Evolutionary conservation across 176 grass and related monocot genomes (phyloP).

Genomic region (Coix lacrymajobi): DNA sequence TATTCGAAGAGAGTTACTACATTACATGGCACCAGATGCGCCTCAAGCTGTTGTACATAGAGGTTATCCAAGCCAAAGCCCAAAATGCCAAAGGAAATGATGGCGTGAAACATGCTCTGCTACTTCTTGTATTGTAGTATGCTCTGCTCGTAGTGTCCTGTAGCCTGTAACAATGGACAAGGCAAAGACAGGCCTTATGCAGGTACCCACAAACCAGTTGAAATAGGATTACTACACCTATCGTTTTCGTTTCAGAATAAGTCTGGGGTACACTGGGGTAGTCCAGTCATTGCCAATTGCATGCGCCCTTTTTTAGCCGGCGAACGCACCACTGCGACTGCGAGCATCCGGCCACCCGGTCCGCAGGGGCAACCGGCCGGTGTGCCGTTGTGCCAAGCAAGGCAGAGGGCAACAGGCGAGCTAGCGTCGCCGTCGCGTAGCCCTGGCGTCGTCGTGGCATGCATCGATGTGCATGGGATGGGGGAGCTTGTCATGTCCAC

Average conservation of each 20-base stretch:
- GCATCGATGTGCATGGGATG: not conserved
- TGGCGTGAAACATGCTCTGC: not conserved
- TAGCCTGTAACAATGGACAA: not conserved
- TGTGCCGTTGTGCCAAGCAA: not conserved
- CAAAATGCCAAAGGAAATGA: not conserved
- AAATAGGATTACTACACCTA: not conserved
- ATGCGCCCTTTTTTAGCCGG: not conserved
- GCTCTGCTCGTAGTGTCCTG: not conserved
- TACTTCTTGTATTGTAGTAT: not conserved
- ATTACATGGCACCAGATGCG: too few relatives aligned
- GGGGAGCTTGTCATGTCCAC: conserved; percentile 28
- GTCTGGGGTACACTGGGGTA: not conserved
- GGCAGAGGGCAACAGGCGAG: not conserved
- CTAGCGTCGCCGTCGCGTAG: not conserved
- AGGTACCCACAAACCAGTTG: not conserved
- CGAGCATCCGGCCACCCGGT: not conserved
- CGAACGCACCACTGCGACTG: not conserved
- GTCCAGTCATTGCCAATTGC: not conserved
- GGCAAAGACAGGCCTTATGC: not conserved
- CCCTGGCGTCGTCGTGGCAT: not conserved
- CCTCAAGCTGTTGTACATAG: too few relatives aligned
- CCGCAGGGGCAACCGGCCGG: not conserved
- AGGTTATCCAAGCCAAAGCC: too few relatives aligned
- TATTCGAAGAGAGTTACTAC: too few relatives aligned
- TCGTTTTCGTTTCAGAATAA: not conserved